Base-by-base conservation (phyloP, 805 yeast genomes). In the Cyberlindnera maclurae region DNA sequence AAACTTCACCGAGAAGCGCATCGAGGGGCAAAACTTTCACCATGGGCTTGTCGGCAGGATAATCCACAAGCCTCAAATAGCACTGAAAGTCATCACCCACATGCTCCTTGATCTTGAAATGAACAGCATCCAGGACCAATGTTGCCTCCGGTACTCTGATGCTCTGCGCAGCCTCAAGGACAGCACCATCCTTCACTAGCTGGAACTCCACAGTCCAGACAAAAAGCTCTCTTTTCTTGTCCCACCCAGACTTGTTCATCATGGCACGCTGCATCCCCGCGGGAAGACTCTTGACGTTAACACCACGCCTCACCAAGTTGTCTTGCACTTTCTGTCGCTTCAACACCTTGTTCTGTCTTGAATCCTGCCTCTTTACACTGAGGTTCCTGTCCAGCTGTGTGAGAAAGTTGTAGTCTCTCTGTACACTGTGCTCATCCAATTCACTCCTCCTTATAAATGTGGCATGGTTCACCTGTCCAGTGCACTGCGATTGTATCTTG, bases 201-300 rank as follows among this genome's bases (percentile, higher is more conserved):
- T 73, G 54, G 84, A 87, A 82, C 55, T 87, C 95, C 0, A 87
- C 60, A 0, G 94, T 80, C 96, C 96, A 87, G 13, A 72, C 73
- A 55, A 73, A 86, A 7, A 71, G 56, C 37, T 77, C 73, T 43
- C 67, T 60, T 43, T 70, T 70, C 54, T 75, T 73, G 55, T 86
- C 89, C 70, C 77, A 83, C 3, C 79, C 77, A 0, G 88, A 73
- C 48, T 77, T 79, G 54, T 87, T 87, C 40, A 67, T 57, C 5
- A 54, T 53, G 3, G 84, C 67, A 34, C 95, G 60, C 13, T 77
- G 70, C 94, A 87, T 84, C 0, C 93, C 95, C 16, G 63, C 63
- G 0, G 95, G 94, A 17, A 82, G 55, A 24, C 68, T 63, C 18
- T 70, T 62, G 22, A 87, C 76, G 35, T 74, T 62, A 3, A 83